Evolutionary conservation across 768 basidiomycete genomes (phyloP), one percentile per base, ranked within the genome.

Genomic region (Mycena albidolilacea): DNA sequence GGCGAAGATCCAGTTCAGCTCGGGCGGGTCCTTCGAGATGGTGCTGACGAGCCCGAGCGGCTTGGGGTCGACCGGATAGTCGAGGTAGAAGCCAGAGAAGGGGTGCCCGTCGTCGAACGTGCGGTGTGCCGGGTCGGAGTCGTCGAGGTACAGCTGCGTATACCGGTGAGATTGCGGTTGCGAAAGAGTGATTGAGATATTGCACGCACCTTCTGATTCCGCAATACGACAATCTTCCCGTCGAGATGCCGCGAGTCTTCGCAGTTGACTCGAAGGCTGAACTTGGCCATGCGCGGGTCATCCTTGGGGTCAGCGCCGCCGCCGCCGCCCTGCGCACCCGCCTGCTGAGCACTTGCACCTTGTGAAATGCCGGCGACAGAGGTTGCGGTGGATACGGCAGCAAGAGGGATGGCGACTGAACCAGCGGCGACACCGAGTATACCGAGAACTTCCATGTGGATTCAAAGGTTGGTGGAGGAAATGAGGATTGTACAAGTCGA

Each of bases 1-100:
- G 46, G 71, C 78, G 66, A 80, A 82, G n/a, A 82, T 80, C 81
- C 81, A 82, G 57, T 81, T 82, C 23, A 81, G 77, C 70, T 82
- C 81, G 1, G 81, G 81, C 12, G 80, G 81, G 21, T 82, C 80
- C 5, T 54, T 55, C 8, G 77, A 76, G 65, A 82, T 82, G 7
- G 81, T 82, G 78, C 79, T 79, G 52, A 81, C 81, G 30, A 81
- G 80, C 15, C 77, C 79, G 0, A 78, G 69, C 3, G 79, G 78
- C 59, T 80, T 82, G 5, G 65, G 39, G 0, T 75, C 80, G 9
- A 68, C 75, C 4, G 81, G 81, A 39, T 81, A 81, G 3, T 82
- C 81, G 72, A 80, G 65, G 64, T 79, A 82, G 69, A 82, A 82
- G 0, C 81, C 81, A 0, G 81, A 78, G 71, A 81, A 82, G 0